Conservation (phyloP, 139 green algal genomes). For the Chlorella sorokiniana region DNA sequence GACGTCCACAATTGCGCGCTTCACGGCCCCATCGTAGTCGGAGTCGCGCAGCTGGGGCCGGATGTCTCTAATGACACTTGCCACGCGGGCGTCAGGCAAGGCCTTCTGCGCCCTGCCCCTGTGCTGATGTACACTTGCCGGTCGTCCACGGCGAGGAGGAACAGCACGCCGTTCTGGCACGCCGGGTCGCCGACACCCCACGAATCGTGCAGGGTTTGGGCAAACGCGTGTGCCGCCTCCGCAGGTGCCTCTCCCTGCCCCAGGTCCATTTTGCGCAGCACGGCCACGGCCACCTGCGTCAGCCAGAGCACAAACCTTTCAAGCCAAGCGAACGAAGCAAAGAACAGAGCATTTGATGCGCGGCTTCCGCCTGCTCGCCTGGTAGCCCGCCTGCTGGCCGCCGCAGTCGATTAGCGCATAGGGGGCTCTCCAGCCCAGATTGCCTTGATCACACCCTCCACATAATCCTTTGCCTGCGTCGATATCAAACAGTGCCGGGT, state of each 20-base stretch:
- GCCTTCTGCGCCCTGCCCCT: neutral
- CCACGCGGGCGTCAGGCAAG: slow-evolving; percentile 39
- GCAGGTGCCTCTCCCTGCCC: neutral
- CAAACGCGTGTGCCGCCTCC: slow-evolving; percentile 49
- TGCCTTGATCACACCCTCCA: slow-evolving; percentile 60
- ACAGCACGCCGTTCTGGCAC: slow-evolving; percentile 74
- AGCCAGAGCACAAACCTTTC: neutral
- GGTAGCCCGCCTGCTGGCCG: slow-evolving; percentile 38
- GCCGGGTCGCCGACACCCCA: slow-evolving; percentile 69
- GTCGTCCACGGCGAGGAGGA: slow-evolving; percentile 66
- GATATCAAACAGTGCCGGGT: slow-evolving; percentile 12
- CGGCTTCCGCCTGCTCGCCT: too few relatives aligned
- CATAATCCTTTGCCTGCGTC: slow-evolving; percentile 31
- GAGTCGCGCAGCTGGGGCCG: slow-evolving; percentile 37
- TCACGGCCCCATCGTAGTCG: slow-evolving; percentile 57
- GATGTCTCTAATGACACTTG: slow-evolving; percentile 50
- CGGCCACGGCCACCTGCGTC: slow-evolving; percentile 61
- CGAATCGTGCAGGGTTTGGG: slow-evolving; percentile 52
- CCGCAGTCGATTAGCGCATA: slow-evolving; percentile 38
- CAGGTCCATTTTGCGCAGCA: slow-evolving; percentile 57
- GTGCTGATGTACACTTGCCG: slow-evolving; percentile 53
- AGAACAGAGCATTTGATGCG: neutral
- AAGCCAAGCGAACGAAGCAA: neutral
- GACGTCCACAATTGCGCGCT: slow-evolving; percentile 53
- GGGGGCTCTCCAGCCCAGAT: slow-evolving; percentile 49